Conservation (phyloP, 768 basidiomycete species). For the Boletales sp. region DNA sequence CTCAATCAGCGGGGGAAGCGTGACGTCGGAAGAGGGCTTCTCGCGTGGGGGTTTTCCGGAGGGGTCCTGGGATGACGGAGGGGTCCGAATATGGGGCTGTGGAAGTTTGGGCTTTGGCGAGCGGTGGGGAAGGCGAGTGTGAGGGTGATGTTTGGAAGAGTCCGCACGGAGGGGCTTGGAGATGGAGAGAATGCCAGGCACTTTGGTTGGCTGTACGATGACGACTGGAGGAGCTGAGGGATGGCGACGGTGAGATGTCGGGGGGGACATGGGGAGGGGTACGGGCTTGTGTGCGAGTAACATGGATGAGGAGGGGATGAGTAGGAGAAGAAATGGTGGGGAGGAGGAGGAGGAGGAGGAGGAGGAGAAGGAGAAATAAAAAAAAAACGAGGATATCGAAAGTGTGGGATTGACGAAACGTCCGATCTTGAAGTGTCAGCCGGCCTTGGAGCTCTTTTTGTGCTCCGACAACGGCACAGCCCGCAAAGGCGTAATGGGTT, state of each 20-base stretch:
- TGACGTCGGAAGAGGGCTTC: constrained; percentile 24
- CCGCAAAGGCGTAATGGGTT: constrained; percentile 24
- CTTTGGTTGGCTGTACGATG: constrained; percentile 67
- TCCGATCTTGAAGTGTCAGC: constrained; percentile 27
- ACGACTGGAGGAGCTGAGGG: constrained; percentile 68
- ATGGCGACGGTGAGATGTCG: constrained; percentile 52
- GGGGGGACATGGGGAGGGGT: constrained; percentile 27
- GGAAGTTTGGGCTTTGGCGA: constrained; percentile 36
- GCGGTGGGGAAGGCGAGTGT: constrained; percentile 32
- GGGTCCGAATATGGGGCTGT: constrained; percentile 16
- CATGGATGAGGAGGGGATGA: constrained; percentile 27
- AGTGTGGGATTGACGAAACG: constrained; percentile 23
- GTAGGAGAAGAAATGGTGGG: constrained; percentile 1
- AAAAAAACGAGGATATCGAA: constrained; percentile 27
- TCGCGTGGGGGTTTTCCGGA: constrained; percentile 30
- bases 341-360: not conserved
- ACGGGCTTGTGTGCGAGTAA: constrained; percentile 41
- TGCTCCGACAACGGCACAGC: constrained; percentile 33
- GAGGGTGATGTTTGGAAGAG: constrained; percentile 34
- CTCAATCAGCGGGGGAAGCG: constrained; percentile 29
- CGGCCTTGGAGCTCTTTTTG: constrained; percentile 29
- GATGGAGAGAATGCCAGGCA: constrained; percentile 69
- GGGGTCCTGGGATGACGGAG: constrained; percentile 14
- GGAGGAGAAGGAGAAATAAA: not conserved
- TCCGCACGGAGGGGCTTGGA: constrained; percentile 49